phyloP scores from a whole-genome alignment of 192 early-diverging fungal genomes.

The Entophlyctis luteolus region DNA sequence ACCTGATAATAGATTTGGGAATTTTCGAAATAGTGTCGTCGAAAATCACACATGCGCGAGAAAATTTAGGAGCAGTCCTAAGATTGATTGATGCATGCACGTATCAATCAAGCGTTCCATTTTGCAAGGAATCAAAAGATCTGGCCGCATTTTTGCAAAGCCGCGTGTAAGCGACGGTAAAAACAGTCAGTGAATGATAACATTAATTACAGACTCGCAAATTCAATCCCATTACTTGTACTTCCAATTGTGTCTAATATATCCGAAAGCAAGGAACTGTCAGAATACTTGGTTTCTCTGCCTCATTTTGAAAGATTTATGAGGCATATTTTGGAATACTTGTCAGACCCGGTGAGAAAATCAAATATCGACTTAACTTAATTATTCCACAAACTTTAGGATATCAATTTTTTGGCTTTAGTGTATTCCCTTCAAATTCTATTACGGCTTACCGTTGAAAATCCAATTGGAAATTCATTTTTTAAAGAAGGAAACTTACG shows the following conservation, averaged over 20 bases:
- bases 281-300: neutral
- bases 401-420: slow-evolving; percentile 14
- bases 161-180: neutral
- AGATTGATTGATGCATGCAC: neutral
- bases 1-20: neutral
- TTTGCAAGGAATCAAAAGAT: neutral
- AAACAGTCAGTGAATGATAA: neutral
- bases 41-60: neutral
- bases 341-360: slow-evolving; percentile 1
- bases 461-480: slow-evolving; percentile 8
- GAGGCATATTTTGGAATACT: slow-evolving; percentile 14
- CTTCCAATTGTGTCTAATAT: slow-evolving; percentile 8
- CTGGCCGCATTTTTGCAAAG: slow-evolving; percentile 6
- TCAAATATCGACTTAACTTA: neutral
- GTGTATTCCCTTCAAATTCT: slow-evolving; percentile 23
- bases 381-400: neutral
- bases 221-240: neutral
- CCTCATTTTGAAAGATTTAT: slow-evolving; percentile 14
- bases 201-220: neutral
- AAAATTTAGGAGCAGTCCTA: slow-evolving; percentile 1
- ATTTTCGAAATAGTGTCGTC: neutral
- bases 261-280: neutral
- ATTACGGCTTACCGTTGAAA: slow-evolving; percentile 12
- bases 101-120: neutral
- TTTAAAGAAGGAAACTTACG: slow-evolving; percentile 14